Base-by-base conservation (phyloP, 495 filamentous ascomycete species). In the Neurospora sp. region DNA sequence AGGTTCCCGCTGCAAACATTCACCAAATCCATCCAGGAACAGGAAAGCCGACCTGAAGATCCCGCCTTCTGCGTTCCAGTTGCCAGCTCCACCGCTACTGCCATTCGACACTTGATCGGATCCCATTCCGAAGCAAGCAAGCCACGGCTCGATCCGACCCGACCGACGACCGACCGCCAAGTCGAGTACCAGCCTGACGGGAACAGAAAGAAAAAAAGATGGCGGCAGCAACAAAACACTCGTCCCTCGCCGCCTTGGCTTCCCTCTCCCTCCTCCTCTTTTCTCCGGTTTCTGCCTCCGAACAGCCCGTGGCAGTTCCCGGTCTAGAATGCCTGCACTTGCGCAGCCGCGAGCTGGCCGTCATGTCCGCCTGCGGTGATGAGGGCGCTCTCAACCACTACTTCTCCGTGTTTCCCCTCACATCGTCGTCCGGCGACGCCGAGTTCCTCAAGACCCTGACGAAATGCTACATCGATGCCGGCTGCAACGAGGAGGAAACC, bases 381-480 rank as follows among this genome's bases (percentile, higher is more conserved):
- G 70, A 72, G 27, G 78, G 75, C 48, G 77, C 79, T 4, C 75
- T 85, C 37, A 74, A 76, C 70, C 70, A 80, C 76, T 85, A 83
- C 71, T 80, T 85, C 77, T 79, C 78, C 12, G 71, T 75, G n/a
- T 71, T 77, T n/a, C 69, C 79, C 0, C 12, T 70, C 69, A 31
- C 41, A 6, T 27, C 62, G 39, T 71, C 62, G 5, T 69, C 74
- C 62, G 71, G 62, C 48, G 70, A 75, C 72, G 73, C 79, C 69
- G 71, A 75, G 31, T 54, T 71, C 23, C 70, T 70, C 10, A 76
- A 81, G 44, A 35, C 54, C 27, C 73, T 85, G 38, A 81, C 84
- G 71, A 75, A 69, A 16, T 85, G 84, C 74, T 85, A 84, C 75
- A 48, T 72, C 31, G 74, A 78, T 69, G 81, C 80, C 38, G 83